Percentiles rank a stretch among this genome's conserved stretches.
phyloP scores from a whole-genome alignment of 176 grass and related monocot species.

The Oryza longistaminata region DNA sequence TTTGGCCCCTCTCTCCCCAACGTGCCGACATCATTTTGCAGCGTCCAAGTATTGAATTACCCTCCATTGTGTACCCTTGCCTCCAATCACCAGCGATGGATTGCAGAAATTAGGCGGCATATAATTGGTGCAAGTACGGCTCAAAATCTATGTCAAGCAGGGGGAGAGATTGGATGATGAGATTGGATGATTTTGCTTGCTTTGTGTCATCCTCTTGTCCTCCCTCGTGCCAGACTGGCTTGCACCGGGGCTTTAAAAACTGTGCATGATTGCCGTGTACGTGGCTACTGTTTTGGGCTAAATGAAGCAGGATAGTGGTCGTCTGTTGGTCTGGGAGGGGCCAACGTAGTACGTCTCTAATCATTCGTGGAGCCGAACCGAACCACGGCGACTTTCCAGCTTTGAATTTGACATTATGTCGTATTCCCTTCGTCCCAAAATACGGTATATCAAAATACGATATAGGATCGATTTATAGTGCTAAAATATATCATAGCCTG shows the following conservation, averaged over 20 bases:
- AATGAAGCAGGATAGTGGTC: not conserved
- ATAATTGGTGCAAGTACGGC: not conserved
- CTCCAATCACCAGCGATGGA: conserved; percentile 12
- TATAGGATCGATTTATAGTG: too few species aligned
- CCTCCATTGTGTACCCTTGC: conserved; percentile 11
- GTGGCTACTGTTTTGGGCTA: not conserved
- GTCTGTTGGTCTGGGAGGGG: not conserved
- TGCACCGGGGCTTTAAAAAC: conserved; percentile 1
- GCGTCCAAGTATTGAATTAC: conserved; percentile 4
- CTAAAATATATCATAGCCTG: too few species aligned
- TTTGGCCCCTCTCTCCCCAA: not conserved
- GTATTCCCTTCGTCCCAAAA: too few species aligned
- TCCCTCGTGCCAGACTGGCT: conserved; percentile 12
- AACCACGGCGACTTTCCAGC: not conserved
- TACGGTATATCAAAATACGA: too few species aligned
- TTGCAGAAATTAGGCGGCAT: not conserved
- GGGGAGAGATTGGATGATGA: conserved; percentile 19
- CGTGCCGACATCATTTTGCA: conserved; percentile 1
- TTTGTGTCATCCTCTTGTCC: not conserved
- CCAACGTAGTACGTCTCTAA: conserved; percentile 29
- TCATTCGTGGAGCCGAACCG: conserved; percentile 22
- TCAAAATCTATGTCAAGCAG: not conserved
- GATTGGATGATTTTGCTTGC: conserved; percentile 11
- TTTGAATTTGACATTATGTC: too few species aligned
- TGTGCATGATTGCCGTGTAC: conserved; percentile 23